Conservation (phyloP, 208 protist genomes). For the Trypanosoma scelopori region DNA sequence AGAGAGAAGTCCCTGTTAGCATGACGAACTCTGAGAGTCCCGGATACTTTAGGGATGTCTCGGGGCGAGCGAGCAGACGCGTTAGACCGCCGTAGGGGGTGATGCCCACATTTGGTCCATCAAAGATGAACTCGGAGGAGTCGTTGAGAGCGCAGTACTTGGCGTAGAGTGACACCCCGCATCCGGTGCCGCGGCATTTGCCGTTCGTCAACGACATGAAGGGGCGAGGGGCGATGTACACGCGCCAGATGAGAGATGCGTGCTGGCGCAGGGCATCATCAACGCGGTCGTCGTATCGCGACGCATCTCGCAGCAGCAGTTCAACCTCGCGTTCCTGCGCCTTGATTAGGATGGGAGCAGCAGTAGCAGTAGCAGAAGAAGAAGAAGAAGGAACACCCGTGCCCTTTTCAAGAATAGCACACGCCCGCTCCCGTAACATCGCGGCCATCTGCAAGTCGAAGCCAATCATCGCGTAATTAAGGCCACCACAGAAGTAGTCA, state of each 20-base stretch:
- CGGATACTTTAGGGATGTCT: constrained; percentile 89
- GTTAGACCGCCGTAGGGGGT: constrained; percentile 86
- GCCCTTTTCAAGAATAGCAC: constrained; percentile 22
- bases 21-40: constrained; percentile 90
- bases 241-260: constrained; percentile 77
- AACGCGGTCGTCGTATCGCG: constrained; percentile 72
- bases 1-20: constrained; percentile 88
- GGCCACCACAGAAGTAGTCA: constrained; percentile 85
- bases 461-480: constrained; percentile 64
- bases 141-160: constrained; percentile 89
- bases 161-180: constrained; percentile 75
- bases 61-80: constrained; percentile 72
- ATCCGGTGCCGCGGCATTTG: constrained; percentile 84
- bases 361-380: neutral
- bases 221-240: constrained; percentile 74
- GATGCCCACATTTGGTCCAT: constrained; percentile 77
- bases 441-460: constrained; percentile 72
- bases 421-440: constrained; percentile 36
- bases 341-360: constrained; percentile 8
- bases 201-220: constrained; percentile 90
- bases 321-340: constrained; percentile 38
- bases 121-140: constrained; percentile 83
- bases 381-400: constrained; percentile 13
- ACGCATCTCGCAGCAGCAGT: constrained; percentile 62
- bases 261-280: constrained; percentile 77